phyloP scores from a whole-genome alignment of 129 eudicot species.

The Ambrosia artemisiifolia region DNA sequence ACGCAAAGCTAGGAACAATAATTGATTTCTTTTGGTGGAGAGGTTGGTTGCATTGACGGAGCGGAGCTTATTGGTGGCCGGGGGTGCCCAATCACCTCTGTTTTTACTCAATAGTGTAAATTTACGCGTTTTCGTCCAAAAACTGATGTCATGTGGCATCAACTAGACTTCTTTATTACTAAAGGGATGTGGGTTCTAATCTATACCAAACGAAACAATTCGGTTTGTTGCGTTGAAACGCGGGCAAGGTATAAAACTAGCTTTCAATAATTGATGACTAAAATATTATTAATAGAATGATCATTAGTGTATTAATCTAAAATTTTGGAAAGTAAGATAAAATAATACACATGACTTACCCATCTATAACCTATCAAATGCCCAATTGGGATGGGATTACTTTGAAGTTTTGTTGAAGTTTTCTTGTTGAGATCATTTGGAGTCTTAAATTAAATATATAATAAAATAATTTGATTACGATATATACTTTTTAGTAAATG shows the following conservation, averaged over 20 bases:
- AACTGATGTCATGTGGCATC: no score
- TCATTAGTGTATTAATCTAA: background rate
- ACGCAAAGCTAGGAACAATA: no score
- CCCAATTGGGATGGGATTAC: background rate
- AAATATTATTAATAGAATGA: background rate
- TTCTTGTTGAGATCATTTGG: background rate
- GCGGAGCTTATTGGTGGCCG: no score
- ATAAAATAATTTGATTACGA: background rate
- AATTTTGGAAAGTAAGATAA: background rate
- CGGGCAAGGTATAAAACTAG: background rate
- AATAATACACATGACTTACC: background rate
- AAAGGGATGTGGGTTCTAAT: no score
- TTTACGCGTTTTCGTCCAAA: no score
- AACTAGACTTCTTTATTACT: no score
- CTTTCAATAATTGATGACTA: background rate
- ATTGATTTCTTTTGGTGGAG: no score
- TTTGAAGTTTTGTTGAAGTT: background rate
- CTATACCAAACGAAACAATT: no score
- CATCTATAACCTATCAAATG: background rate
- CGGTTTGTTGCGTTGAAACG: no score
- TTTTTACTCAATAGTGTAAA: no score
- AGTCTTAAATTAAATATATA: background rate
- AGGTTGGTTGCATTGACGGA: no score
- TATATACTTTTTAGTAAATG: background rate
- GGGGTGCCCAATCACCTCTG: no score